A percentile compares a stretch with the other conserved stretches of the same genome.
These are phyloP conservation scores for Canavalia ensiformis DNA, from an alignment of 306 rosid genomes.

Conservation along the genomic window DNA sequence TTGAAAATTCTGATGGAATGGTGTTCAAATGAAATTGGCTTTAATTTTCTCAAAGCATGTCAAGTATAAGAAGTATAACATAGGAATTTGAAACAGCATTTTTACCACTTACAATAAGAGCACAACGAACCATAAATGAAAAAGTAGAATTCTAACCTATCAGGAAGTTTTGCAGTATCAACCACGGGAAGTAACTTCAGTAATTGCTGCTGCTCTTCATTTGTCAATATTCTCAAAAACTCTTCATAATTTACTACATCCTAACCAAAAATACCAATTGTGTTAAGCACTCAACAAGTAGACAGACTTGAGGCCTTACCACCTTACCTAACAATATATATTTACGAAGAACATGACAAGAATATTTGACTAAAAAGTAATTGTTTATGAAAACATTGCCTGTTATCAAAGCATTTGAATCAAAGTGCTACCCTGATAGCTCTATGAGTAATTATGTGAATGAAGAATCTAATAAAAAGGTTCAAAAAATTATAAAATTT, in stretches of 20 bases:
- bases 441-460: constrained; percentile 20
- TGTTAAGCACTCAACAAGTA: constrained; percentile 41
- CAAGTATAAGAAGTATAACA: neutral
- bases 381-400: neutral
- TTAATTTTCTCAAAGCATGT: constrained; percentile 19
- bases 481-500: neutral
- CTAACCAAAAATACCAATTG: constrained; percentile 59
- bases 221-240: constrained; percentile 77
- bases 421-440: constrained; percentile 31
- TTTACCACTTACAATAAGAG: neutral
- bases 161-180: constrained; percentile 79
- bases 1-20: constrained; percentile 20
- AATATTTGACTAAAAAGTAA: constrained; percentile 9
- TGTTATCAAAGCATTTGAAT: constrained; percentile 21
- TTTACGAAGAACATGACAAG: constrained; percentile 26
- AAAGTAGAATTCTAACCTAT: constrained; percentile 67
- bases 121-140: constrained; percentile 28
- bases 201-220: constrained; percentile 89
- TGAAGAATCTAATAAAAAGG: constrained; percentile 4
- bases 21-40: constrained; percentile 22
- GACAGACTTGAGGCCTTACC: neutral
- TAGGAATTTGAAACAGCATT: constrained; percentile 14
- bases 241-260: constrained; percentile 82
- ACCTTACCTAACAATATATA: neutral
- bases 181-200: constrained; percentile 79